Base-by-base conservation (phyloP, 441 rosid genomes). In the Pelargonium cotyledonis region DNA sequence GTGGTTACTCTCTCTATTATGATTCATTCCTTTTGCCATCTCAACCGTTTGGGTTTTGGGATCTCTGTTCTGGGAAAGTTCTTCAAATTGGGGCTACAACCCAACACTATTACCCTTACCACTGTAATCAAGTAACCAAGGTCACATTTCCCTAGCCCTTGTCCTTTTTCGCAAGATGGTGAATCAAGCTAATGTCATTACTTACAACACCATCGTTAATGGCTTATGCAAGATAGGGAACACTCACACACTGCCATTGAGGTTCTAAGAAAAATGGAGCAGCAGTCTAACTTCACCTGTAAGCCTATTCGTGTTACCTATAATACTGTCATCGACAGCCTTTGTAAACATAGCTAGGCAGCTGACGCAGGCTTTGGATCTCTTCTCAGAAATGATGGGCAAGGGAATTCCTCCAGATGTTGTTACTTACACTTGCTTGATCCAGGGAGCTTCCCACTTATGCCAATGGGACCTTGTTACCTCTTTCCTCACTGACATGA, bases 141-240 rank as follows among this genome's bases (percentile, higher is more conserved):
- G 73, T 46, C 57, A 72, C 53, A 76, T 70, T 41, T 31, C 68
- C 2, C 58, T 31, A 19, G 75, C 72, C 26, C 71, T 76, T 49
- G 12, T 68, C 38, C 12, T 72, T 29, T 77, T 80, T 49, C 79
- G 80, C 65, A 67, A 77, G 67, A 76, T 83, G 79, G 51, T 67
- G 68, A 73, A 16, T 49, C n/a, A 68, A 63, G 74, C 68, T 29
- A 76, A 74, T 72, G 65, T 8, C 1, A 12, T 19, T 72, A 19
- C 70, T 19, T 78, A 67, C 40, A 70, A 70, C 53, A 65, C 68
- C 43, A 75, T 75, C 29, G 70, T 69, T 14, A 46, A 57, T 38
- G 77, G 71, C 0, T 61, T 78, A 2, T 65, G 78, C 38, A 72
- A 51, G 8, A 53, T 73, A 38, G 64, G 66, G 0, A 40, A 70